Conservation (phyloP, 2,329 filamentous ascomycete species). For the Cercospora janseana region DNA sequence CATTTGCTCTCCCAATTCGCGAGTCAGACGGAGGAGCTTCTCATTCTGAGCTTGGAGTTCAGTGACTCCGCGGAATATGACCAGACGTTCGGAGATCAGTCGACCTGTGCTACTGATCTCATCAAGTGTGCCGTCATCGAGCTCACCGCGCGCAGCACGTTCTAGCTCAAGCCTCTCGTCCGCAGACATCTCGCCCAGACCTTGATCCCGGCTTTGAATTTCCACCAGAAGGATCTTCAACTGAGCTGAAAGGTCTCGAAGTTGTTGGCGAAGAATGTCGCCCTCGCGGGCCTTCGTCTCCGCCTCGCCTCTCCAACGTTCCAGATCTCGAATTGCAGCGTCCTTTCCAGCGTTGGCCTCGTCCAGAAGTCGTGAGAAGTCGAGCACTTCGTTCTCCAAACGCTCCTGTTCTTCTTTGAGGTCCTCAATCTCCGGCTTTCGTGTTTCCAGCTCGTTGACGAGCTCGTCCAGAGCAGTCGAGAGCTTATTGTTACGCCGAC, state of each 20-base stretch:
- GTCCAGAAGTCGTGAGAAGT: slow-evolving; percentile 75
- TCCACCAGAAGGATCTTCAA: slow-evolving; percentile 89
- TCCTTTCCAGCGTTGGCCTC: slow-evolving; percentile 80
- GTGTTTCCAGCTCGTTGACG: slow-evolving; percentile 78
- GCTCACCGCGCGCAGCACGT: slow-evolving; percentile 71
- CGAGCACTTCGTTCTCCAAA: slow-evolving; percentile 74
- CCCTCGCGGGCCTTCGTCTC: slow-evolving; percentile 62
- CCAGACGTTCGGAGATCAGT: slow-evolving; percentile 85
- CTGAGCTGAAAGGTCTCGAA: slow-evolving; percentile 85
- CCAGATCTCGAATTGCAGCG: slow-evolving; percentile 69
- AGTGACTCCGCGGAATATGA: slow-evolving; percentile 79
- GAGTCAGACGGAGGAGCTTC: slow-evolving; percentile 76
- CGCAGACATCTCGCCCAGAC: slow-evolving; percentile 65
- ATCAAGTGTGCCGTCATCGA: slow-evolving; percentile 67
- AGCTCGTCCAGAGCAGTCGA: slow-evolving; percentile 79
- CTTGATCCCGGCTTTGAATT: slow-evolving; percentile 76
- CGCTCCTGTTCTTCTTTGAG: slow-evolving; percentile 76
- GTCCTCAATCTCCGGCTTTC: slow-evolving; percentile 84
- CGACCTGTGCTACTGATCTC: slow-evolving; percentile 81
- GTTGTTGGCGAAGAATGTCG: slow-evolving; percentile 77
- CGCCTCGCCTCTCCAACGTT: slow-evolving; percentile 74
- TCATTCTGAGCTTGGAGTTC: slow-evolving; percentile 87
- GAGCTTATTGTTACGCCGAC: slow-evolving; percentile 71
- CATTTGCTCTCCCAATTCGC: slow-evolving; percentile 82
- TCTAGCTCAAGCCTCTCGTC: slow-evolving; percentile 75